Percentiles rank a stretch among this genome's conserved stretches.
Evolutionary conservation across 176 grass and related monocot genomes (phyloP).

Genomic region (Melocanna baccifera): DNA sequence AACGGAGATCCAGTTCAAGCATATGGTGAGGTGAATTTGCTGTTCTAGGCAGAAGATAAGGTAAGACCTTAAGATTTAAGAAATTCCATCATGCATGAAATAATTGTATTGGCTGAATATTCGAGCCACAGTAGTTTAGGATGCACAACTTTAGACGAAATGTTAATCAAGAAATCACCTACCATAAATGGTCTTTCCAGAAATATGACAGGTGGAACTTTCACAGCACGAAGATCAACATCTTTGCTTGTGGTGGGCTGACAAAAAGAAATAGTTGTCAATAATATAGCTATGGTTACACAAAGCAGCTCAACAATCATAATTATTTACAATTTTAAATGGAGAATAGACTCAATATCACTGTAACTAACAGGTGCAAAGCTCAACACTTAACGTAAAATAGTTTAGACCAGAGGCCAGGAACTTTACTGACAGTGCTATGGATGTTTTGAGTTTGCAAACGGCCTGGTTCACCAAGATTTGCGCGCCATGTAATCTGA

Average conservation of each 20-base stretch:
- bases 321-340: background rate
- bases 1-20: background rate
- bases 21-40: background rate
- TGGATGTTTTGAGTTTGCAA: conserved; percentile 96
- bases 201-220: conserved; percentile 67
- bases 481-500: conserved; percentile 97
- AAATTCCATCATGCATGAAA: conserved; percentile 13
- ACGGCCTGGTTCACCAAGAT: conserved; percentile 96
- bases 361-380: conserved; percentile 9
- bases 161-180: conserved; percentile 27
- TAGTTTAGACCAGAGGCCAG: conserved; percentile 11
- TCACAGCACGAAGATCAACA: conserved; percentile 57
- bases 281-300: background rate
- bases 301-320: background rate
- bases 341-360: background rate
- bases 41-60: conserved; percentile 6
- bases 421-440: conserved; percentile 67
- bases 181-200: conserved; percentile 82
- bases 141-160: background rate
- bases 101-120: conserved; percentile 6
- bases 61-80: background rate
- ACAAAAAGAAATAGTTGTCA: conserved; percentile 30
- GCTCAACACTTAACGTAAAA: conserved; percentile 1
- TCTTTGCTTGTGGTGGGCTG: conserved; percentile 80
- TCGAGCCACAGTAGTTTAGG: background rate